Evolutionary conservation across 805 yeast genomes (phyloP).

Genomic region (Candida saitoana): DNA sequence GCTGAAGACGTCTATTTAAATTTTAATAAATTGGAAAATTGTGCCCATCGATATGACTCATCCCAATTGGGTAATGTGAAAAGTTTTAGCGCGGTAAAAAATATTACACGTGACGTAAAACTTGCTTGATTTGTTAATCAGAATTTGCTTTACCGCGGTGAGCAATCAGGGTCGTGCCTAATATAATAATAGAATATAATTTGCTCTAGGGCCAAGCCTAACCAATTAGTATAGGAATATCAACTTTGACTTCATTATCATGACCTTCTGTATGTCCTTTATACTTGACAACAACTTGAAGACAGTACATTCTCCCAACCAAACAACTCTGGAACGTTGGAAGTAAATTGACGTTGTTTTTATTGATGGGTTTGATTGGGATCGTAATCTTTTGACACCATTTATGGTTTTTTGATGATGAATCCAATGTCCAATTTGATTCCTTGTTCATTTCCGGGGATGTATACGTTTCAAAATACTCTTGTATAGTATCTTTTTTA

Average conservation of each 20-base stretch:
- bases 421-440: conserved; percentile 26
- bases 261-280: conserved; percentile 33
- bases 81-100: conserved; percentile 4
- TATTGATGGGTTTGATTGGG: conserved; percentile 40
- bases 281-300: conserved; percentile 45
- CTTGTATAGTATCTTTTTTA: conserved; percentile 38
- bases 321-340: conserved; percentile 65
- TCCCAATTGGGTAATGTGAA: conserved; percentile 5
- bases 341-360: conserved; percentile 46
- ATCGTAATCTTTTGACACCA: conserved; percentile 33
- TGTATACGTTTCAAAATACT: conserved; percentile 29
- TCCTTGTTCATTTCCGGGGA: conserved; percentile 23
- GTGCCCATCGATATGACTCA: conserved; percentile 5
- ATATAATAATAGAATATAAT: no score
- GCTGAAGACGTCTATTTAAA: neutral
- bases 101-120: neutral
- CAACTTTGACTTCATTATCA: conserved; percentile 29
- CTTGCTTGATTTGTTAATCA: neutral
- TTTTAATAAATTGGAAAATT: neutral
- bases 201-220: conserved; percentile 8
- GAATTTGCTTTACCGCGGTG: conserved; percentile 2
- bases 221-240: conserved; percentile 36
- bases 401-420: conserved; percentile 12
- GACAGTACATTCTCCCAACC: conserved; percentile 54
- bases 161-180: no score